Conservation (phyloP, 495 filamentous ascomycete species). For the Penicillium ochrochloron region DNA sequence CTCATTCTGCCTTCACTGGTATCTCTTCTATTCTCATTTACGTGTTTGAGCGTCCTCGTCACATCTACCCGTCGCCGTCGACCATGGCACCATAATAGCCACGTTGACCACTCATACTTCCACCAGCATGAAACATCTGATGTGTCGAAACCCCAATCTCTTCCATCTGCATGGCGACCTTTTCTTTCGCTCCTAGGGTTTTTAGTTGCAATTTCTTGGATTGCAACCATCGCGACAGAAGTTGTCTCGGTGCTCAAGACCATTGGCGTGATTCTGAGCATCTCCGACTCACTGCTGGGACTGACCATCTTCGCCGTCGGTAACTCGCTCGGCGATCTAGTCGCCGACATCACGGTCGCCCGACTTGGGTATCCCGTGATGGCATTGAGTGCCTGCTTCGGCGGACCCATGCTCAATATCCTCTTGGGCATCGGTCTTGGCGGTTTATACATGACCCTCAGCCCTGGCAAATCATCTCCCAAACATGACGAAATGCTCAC, state of each 20-base stretch:
- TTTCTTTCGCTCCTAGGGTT: conserved; percentile 91
- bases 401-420: conserved; percentile 97
- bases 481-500: conserved; percentile 26
- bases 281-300: conserved; percentile 94
- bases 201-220: conserved; percentile 89
- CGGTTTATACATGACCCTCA: conserved; percentile 81
- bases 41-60: conserved; percentile 65
- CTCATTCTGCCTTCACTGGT: conserved; percentile 69
- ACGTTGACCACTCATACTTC: conserved; percentile 1
- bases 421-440: conserved; percentile 89
- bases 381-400: conserved; percentile 93
- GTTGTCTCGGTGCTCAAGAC: conserved; percentile 96
- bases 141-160: conserved; percentile 42
- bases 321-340: conserved; percentile 91
- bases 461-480: conserved; percentile 25
- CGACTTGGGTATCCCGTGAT: conserved; percentile 94
- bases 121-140: conserved; percentile 7
- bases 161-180: conserved; percentile 65
- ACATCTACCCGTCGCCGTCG: conserved; percentile 54
- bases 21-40: conserved; percentile 70
- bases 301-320: conserved; percentile 97
- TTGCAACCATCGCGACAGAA: conserved; percentile 92
- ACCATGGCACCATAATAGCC: conserved; percentile 26
- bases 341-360: conserved; percentile 94
- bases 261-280: conserved; percentile 87